Evolutionary conservation across 2,329 filamentous ascomycete genomes (phyloP), one percentile per base, ranked within the genome.

Genomic region (Fusarium udum): DNA sequence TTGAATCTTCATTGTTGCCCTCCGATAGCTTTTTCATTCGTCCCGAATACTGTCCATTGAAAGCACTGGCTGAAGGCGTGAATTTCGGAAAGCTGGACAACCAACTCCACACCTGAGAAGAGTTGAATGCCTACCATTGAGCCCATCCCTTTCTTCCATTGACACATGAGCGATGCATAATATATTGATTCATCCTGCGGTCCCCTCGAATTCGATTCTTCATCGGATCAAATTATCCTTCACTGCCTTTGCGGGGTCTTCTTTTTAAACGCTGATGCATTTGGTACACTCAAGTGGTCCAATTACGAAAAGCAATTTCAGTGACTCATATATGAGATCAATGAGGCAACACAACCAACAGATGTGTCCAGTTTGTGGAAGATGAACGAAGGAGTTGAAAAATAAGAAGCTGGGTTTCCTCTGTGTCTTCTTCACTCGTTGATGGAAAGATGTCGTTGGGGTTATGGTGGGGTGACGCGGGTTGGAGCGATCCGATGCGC

Each of bases 381-480:
- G 31, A 52, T 26, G 37, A 36, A 32, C 9, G 58, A 49, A 60
- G 28, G 34, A 40, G 48, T 22, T 24, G 26, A 36, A 34, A 31
- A 62, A 48, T 55, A 34, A 51, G n/a, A 59, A 55, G 48, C 37
- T 26, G 45, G 46, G 40, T 53, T 63, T 69, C 36, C 32, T 55
- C 51, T 36, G 42, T 46, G 34, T 42, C 22, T 45, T 43, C 45
- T 61, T 69, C 53, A 42, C 36, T 48, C 39, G 28, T 72, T 57
- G 55, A 74, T 18, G 37, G 42, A 74, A 46, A 55, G 34, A 74
- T 64, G 59, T 59, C 63, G 67, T 72, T 74, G 69, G 72, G 72
- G 64, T 73, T 45, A 28, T 61, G 59, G 72, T 74, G 72, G 72
- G 72, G 69, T 74, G 72, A 75, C 43, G 18, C 69, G 60, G 72